phyloP scores from a whole-genome alignment of 495 filamentous ascomycete species.

The Talaromyces liani region DNA sequence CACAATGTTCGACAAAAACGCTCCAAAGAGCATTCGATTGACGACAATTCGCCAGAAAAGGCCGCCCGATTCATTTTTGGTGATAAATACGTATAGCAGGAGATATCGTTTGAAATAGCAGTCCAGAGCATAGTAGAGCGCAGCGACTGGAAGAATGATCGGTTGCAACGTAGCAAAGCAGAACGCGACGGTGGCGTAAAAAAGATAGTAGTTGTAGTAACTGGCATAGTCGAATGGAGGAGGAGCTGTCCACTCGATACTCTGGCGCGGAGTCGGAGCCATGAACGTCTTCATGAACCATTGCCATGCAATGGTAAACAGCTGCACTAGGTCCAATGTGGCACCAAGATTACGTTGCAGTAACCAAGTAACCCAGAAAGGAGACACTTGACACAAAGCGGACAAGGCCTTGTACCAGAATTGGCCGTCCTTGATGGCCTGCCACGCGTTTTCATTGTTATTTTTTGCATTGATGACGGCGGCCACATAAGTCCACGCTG shows the following conservation, averaged over 20 bases:
- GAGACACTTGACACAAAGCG: slow-evolving; percentile 68
- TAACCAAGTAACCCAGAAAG: slow-evolving; percentile 92
- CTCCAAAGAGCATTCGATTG: slow-evolving; percentile 84
- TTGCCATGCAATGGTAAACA: slow-evolving; percentile 71
- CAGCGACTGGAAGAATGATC: slow-evolving; percentile 80
- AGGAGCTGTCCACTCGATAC: slow-evolving; percentile 90
- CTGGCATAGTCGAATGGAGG: slow-evolving; percentile 89
- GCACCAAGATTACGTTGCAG: slow-evolving; percentile 89
- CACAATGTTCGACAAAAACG: slow-evolving; percentile 70
- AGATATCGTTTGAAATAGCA: slow-evolving; percentile 91
- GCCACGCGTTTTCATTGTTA: slow-evolving; percentile 51
- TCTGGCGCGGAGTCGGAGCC: slow-evolving; percentile 80
- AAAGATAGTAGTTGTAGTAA: slow-evolving; percentile 95
- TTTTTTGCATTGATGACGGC: slow-evolving; percentile 51
- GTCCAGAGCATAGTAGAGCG: slow-evolving; percentile 84
- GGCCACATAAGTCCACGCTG: slow-evolving; percentile 64
- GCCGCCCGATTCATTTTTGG: slow-evolving; percentile 94
- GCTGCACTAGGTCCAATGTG: slow-evolving; percentile 79
- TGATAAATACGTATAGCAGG: slow-evolving; percentile 88
- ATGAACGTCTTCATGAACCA: slow-evolving; percentile 78
- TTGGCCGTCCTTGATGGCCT: slow-evolving; percentile 55
- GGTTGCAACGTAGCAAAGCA: slow-evolving; percentile 85
- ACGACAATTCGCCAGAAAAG: slow-evolving; percentile 84
- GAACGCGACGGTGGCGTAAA: slow-evolving; percentile 83
- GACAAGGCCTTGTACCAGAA: slow-evolving; percentile 55